phyloP scores from a whole-genome alignment of 1,284 basidiomycete species.

The Sanghuangporus baumii region DNA sequence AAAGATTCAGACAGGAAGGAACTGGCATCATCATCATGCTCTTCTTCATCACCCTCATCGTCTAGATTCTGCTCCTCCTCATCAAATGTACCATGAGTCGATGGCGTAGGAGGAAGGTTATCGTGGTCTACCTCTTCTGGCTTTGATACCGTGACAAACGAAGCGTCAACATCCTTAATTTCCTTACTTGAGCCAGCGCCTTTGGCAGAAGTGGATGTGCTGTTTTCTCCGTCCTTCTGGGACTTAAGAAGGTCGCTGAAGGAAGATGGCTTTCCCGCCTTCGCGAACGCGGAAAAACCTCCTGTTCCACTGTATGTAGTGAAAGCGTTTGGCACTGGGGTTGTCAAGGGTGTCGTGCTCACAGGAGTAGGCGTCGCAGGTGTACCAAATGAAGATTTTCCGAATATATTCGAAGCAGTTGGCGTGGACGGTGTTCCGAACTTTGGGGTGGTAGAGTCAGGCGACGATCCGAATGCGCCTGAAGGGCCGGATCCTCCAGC shows the following conservation, averaged over 20 bases:
- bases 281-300: slow-evolving; percentile 28
- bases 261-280: slow-evolving; percentile 27
- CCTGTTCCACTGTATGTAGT: slow-evolving; percentile 38
- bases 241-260: slow-evolving; percentile 36
- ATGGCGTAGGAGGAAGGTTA: slow-evolving; percentile 16
- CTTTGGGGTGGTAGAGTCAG: slow-evolving; percentile 19
- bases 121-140: slow-evolving; percentile 16
- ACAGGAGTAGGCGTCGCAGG: slow-evolving; percentile 17
- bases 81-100: slow-evolving; percentile 14
- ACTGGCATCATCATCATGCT: slow-evolving; percentile 20
- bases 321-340: slow-evolving; percentile 32
- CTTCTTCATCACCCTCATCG: slow-evolving; percentile 21
- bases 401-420: slow-evolving; percentile 25
- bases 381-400: slow-evolving; percentile 26
- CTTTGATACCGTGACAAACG: slow-evolving; percentile 9
- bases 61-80: slow-evolving; percentile 18
- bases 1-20: slow-evolving; percentile 20
- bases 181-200: background rate
- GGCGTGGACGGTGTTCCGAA: slow-evolving; percentile 21
- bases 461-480: slow-evolving; percentile 17
- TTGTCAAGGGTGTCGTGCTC: slow-evolving; percentile 27
- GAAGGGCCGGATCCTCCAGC: slow-evolving; percentile 15
- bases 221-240: slow-evolving; percentile 20
- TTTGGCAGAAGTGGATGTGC: background rate
- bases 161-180: slow-evolving; percentile 20